These are phyloP conservation scores for Cardamine occulta DNA, from an alignment of 345 rosid genomes.

Conservation along the genomic window DNA sequence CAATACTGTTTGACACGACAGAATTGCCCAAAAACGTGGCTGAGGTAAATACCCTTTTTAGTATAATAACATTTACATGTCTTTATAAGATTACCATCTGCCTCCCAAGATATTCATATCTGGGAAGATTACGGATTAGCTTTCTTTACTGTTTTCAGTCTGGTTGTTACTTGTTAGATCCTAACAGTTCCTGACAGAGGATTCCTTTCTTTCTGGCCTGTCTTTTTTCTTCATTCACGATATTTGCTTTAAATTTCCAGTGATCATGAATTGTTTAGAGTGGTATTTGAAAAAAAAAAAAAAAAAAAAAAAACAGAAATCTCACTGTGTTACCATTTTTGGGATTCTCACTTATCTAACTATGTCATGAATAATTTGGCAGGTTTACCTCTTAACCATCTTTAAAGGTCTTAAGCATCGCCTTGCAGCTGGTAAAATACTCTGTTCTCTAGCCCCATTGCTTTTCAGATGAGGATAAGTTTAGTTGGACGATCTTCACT, in stretches of 20 bases:
- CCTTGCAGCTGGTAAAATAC: conserved; percentile 82
- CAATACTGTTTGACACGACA: conserved; percentile 65
- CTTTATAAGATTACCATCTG: conserved; percentile 18
- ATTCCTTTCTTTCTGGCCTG: background rate
- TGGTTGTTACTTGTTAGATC: conserved; percentile 8
- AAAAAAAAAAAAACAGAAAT: background rate
- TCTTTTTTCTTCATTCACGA: background rate
- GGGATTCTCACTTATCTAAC: conserved; percentile 11
- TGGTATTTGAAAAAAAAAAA: background rate
- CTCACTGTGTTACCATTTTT: background rate
- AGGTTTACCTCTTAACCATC: conserved; percentile 86
- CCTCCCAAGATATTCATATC: conserved; percentile 1
- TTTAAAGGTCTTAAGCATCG: conserved; percentile 90
- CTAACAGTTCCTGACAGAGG: conserved; percentile 5
- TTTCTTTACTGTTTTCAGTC: background rate
- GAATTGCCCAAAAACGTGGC: conserved; percentile 58
- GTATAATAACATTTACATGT: background rate
- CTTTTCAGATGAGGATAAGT: background rate
- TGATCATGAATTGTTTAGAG: background rate
- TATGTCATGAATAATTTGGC: conserved; percentile 38
- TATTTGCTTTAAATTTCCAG: background rate
- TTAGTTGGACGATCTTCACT: background rate
- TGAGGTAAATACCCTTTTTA: conserved; percentile 51
- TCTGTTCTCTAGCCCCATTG: conserved; percentile 2
- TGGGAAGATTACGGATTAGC: conserved; percentile 12